Evolutionary conservation across 371 early-diverging fungal species (phyloP), one percentile per base, ranked within the genome.

Genomic region (Rhizopus arrhizus): DNA sequence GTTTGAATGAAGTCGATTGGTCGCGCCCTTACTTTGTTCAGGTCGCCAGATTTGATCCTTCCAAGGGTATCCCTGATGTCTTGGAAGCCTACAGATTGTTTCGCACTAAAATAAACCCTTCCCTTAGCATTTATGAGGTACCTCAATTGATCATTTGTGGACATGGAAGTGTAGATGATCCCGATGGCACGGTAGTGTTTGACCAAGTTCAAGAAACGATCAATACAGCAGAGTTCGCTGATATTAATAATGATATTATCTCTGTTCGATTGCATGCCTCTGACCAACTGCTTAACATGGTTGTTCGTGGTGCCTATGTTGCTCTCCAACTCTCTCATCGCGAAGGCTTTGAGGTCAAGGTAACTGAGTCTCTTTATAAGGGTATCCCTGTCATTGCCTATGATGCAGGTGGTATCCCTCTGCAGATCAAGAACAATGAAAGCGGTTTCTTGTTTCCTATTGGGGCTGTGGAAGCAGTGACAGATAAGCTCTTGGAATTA

Each of bases 331-430:
- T 95, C 6, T 91, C 91, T 2, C 85, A 86, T 46, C 83, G 91
- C 42, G 94, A 94, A 78, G 95, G 95, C 11, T 93, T 92, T 49
- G 94, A 95, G 72, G 86, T 95, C 78, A 95, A 95, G 73, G 91
- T 95, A 15, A 93, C 94, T 4, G 95, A 95, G 60, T 84, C 91
- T 4, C 75, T 93, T 22, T 69, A 82, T 33, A 93, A 95, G 66
- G 78, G 80, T 40, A 67, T 85, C 5, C 90, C 89, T 4, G 86
- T 89, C 3, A 66, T 91, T 52, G 89, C 87, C 4, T 90, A 85
- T 63, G 13, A 55, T 31, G 81, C 87, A 6, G 94, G 94, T 48
- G 95, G 95, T 45, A 92, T 95, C 43, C 93, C 94, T 15, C 85
- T 89, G 50, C 95, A 95, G 70, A 85, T 95, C 52, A 62, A 69